These are phyloP conservation scores for Ascochyta fabae DNA, from an alignment of 2,329 filamentous ascomycete species.

Conservation along the genomic window DNA sequence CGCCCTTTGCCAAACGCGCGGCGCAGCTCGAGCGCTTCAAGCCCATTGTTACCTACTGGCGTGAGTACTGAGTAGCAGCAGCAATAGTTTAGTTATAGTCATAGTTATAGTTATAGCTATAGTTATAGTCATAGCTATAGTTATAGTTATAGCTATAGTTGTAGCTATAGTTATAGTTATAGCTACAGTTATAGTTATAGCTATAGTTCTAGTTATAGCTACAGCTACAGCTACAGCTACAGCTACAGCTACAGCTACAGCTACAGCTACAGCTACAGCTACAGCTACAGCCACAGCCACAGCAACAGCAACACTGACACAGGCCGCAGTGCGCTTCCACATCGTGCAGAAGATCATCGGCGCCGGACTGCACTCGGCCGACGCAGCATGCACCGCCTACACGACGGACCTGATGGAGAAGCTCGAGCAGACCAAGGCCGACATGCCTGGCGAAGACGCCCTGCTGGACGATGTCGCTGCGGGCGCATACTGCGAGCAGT, in stretches of 20 bases:
- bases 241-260: too few relatives aligned
- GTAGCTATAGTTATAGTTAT: too few relatives aligned
- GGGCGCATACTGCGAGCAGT: constrained; percentile 92
- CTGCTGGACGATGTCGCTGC: constrained; percentile 85
- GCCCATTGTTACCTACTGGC: constrained; percentile 94
- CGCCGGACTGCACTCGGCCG: constrained; percentile 77
- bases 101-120: too few relatives aligned
- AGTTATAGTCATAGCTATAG: too few relatives aligned
- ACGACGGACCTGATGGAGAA: constrained; percentile 89
- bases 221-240: too few relatives aligned
- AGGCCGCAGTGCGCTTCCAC: constrained; percentile 56
- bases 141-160: too few relatives aligned
- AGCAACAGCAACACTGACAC: constrained; percentile 22
- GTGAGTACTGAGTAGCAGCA: constrained; percentile 62
- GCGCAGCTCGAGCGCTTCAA: constrained; percentile 82
- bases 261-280: too few relatives aligned
- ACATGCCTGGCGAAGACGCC: constrained; percentile 79
- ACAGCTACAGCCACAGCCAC: too few relatives aligned
- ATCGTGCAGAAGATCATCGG: constrained; percentile 90
- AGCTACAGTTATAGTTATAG: too few relatives aligned
- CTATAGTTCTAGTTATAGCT: too few relatives aligned
- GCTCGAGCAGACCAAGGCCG: constrained; percentile 79
- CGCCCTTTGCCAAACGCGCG: constrained; percentile 82
- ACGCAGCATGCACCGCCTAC: constrained; percentile 79
- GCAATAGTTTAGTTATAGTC: not conserved